Base-by-base conservation (phyloP, 176 grass and related monocot species). In the Paspalum notatum region DNA sequence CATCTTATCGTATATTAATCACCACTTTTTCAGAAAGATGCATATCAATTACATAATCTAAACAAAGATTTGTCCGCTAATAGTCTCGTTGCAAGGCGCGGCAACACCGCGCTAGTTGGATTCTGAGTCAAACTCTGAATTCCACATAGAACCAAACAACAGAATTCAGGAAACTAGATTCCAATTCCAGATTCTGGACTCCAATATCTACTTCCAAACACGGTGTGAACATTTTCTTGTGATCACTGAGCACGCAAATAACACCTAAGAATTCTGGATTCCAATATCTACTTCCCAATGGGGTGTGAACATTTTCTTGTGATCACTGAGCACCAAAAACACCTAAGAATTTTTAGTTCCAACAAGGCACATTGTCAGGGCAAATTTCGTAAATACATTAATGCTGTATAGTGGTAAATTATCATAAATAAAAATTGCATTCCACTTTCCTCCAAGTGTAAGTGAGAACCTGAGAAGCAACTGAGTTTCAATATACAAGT, bases 371-470 rank as follows among this genome's bases (percentile, higher is more conserved):
- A 13, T 46, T 62, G 17, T 52, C 6, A 46, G 16, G 45, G 16
- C 61, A 42, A 9, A 63, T 68, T 50, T 55, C 59, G 20, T 43
- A 60, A 37, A 58, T 59, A 97, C 82, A 84, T 97, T 88, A 59
- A 93, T 77, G 53, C 21, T 89, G 6, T 86, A 84, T 27, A 81
- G 8, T 71, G 81, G 77, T 3, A 97, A 53, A 77, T 81, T 84
- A 78, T 78, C 84, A 40, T 85, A 58, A 56, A 82, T 49, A 49
- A 90, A 80, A 42, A 85, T 90, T 46, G 91, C 89, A 72, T 76
- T 86, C 76, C 75, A 61, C 89, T 79, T 24, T 91, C 89, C 68
- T 93, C 76, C 77, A 89, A 27, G 74, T 81, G 46, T 83, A 93
- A 86, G 86, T 89, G 72, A 97, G 78, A 79, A 97, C 41, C 89